Base-by-base conservation (phyloP, 495 filamentous ascomycete species). In the Neurospora sp. region DNA sequence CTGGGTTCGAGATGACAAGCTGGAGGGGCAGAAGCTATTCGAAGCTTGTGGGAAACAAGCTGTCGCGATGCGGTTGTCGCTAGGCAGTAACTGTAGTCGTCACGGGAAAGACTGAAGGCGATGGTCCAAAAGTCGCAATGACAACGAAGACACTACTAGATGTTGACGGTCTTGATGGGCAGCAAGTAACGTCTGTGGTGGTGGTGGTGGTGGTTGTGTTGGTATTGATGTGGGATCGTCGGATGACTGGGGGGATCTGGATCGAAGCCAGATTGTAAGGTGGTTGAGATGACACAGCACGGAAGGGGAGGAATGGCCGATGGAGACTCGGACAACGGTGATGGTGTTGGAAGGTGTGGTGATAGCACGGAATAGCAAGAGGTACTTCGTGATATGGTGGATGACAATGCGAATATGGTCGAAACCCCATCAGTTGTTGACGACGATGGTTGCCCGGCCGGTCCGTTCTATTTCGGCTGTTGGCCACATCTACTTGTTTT, bases 401-500 rank as follows among this genome's bases (percentile, higher is more conserved):
- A 20, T 53, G 46, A 53, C 46, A 27, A 53, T 22, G 46, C 10
- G 46, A 53, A 27, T 1, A 53, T 20, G 20, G n/a, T 53, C 46
- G 1, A 53, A 12, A 12, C 46, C 46, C 46, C 46, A 27, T 65
- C 53, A 65, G 53, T 31, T 31, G 12, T 71, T 70, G 73, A 70
- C 37, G 71, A 71, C 73, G 68, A 73, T 70, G 72, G 71, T 73
- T 73, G 73, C 69, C 75, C 74, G 77, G 75, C 76, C 72, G 75
- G 76, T 74, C 69, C 70, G 75, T 71, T 76, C 76, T 76, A 68
- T 74, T 77, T 72, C 74, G 76, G 48, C 48, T 31, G 77, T 78
- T 79, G 78, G 78, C 79, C 78, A 80, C 79, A 79, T 79, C 76
- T 73, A 27, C 11, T 53, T 46, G 76, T 78, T 81, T 76, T 27